Percentiles rank a stretch among this genome's conserved stretches.
Evolutionary conservation across 225 moss, liverwort and hornwort species (phyloP).

Genomic region (Climacium dendroides): DNA sequence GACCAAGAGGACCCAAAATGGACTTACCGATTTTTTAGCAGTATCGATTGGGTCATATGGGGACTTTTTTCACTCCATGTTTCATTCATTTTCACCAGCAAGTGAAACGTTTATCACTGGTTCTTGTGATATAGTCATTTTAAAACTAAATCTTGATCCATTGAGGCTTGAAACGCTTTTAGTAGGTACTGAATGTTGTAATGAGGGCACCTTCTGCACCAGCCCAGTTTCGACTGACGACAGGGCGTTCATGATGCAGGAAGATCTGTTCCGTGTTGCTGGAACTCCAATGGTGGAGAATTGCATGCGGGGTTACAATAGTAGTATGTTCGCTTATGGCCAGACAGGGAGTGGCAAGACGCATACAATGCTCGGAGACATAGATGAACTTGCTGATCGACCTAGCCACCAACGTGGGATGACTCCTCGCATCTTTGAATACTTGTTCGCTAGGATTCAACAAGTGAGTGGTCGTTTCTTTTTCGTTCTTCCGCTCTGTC

Average conservation of each 20-base stretch:
- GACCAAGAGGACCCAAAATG: no score
- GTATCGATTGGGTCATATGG: not conserved
- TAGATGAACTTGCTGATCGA: slow-evolving; percentile 40
- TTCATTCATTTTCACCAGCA: no score
- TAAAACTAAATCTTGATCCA: not conserved
- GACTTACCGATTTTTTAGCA: not conserved
- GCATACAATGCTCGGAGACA: slow-evolving; percentile 56
- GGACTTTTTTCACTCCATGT: no score
- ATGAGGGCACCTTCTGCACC: not conserved
- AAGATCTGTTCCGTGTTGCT: slow-evolving; percentile 46
- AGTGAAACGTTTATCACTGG: not conserved
- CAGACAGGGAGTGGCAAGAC: slow-evolving; percentile 67
- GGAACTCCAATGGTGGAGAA: slow-evolving; percentile 63
- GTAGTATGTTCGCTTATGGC: slow-evolving; percentile 58
- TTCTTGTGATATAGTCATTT: not conserved
- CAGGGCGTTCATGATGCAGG: slow-evolving; percentile 11
- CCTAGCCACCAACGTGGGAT: slow-evolving; percentile 52
- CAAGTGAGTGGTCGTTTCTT: slow-evolving; percentile 6
- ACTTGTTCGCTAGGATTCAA: slow-evolving; percentile 37
- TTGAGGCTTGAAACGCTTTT: not conserved
- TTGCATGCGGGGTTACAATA: slow-evolving; percentile 59
- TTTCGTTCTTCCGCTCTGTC: not conserved
- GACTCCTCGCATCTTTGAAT: slow-evolving; percentile 55
- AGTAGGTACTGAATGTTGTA: not conserved
- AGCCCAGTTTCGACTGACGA: not conserved